Conservation (phyloP, 1,284 basidiomycete genomes). For the Tetrapyrgos nigripes region DNA sequence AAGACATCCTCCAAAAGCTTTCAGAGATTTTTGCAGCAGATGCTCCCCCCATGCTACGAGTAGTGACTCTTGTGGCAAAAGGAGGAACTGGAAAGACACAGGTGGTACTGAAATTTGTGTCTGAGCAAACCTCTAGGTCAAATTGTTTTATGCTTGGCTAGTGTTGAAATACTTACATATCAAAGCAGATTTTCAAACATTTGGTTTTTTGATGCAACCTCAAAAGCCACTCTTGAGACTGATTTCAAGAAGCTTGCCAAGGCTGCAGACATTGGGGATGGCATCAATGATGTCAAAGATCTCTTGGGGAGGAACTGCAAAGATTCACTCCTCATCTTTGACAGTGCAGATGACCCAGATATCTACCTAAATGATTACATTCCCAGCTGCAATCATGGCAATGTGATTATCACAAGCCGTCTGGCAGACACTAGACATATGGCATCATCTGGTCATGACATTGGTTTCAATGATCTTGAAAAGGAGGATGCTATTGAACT, state of each 20-base stretch:
- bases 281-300: neutral
- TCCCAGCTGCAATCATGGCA: constrained; percentile 1
- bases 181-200: neutral
- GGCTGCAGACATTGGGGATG: neutral
- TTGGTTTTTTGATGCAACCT: constrained; percentile 6
- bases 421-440: neutral
- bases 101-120: constrained; percentile 2
- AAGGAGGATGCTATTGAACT: neutral
- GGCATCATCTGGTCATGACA: neutral
- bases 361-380: neutral
- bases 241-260: neutral
- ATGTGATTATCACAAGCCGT: no score
- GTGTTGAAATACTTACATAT: neutral
- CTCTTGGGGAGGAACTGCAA: neutral
- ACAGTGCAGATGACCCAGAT: neutral
- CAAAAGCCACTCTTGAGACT: neutral
- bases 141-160: neutral
- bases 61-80: constrained; percentile 1
- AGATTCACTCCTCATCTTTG: constrained; percentile 2
- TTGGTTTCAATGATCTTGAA: neutral
- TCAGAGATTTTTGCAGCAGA: no score
- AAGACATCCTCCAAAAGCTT: no score
- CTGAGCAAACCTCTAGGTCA: neutral
- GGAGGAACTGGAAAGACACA: constrained; percentile 13
- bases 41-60: no score